Base-by-base conservation (phyloP, 805 yeast species). In the Candida parachauliodes region DNA sequence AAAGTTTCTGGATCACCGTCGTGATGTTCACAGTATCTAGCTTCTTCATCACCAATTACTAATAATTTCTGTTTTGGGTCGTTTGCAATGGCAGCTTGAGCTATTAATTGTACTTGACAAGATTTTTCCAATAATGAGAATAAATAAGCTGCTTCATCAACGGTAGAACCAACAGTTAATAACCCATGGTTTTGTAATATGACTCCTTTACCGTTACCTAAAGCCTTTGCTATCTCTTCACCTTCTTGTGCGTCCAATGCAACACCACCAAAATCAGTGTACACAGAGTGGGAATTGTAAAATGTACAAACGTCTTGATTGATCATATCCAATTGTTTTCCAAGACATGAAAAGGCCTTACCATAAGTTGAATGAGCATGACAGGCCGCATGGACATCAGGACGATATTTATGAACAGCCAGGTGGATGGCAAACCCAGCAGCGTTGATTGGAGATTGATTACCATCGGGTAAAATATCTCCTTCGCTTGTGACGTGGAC, bases 261-360 rank as follows among this genome's bases (percentile, higher is more conserved):
- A 39, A 85, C 85, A 27, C 94, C 94, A 21, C 93, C 93, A 57
- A 83, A 84, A 52, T 77, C 75, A 14, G 51, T 42, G 58, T 82
- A 83, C 3, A 85, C 88, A 1, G 79, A 59, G 44, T 83, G 93
- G 33, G 65, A 62, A 24, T 79, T 74, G 67, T 81, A 80, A 48
- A 86, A 76, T 8, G 69, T 62, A 55, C 89, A 83, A 3, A 68
- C 82, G 49, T 86, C 94, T 63, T 85, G 94, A 60, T 79, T 83
- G 43, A 85, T 51, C 93, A 85, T 85, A 43, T 83, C 89, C 45
- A 85, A 64, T 21, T 57, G 57, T 37, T 54, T 55, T 5, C 68
- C 70, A 28, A 64, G 55, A 2, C 64, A 55, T 14, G 62, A 51
- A 44, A 50, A 66, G 2, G 70, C 65, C 45, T 64, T 65, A 8